Evolutionary conservation across 805 yeast genomes (phyloP).

Genomic region (Saccharomycopsis oosterbeekiorum): DNA sequence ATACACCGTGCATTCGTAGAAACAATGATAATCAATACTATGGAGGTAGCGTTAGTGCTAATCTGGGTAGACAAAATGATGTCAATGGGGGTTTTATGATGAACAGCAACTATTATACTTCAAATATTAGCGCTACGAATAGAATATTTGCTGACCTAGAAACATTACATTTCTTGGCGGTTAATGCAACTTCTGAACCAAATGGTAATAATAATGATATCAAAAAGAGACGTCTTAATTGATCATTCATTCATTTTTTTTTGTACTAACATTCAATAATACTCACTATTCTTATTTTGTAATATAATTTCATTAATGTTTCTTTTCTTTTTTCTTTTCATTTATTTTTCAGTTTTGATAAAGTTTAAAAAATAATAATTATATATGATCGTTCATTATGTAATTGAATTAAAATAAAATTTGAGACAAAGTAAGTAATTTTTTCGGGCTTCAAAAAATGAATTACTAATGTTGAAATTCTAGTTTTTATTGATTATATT

Average conservation of each 20-base stretch:
- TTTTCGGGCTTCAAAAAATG: not conserved
- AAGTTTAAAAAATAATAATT: not conserved
- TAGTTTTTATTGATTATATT: not conserved
- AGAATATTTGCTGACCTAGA: slow-evolving; percentile 9
- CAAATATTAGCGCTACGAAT: slow-evolving; percentile 4
- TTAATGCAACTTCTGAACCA: slow-evolving; percentile 2
- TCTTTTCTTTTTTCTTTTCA: not conserved
- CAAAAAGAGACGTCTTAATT: not conserved
- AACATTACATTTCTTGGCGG: slow-evolving; percentile 21
- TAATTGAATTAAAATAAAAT: too few species aligned
- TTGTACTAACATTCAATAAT: not conserved
- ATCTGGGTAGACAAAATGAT: not conserved
- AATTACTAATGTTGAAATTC: not conserved
- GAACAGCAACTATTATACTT: not conserved
- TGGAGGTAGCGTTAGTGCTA: not conserved
- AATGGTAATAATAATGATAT: not conserved
- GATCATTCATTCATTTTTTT: not conserved
- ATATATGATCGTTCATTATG: not conserved
- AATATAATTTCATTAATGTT: not conserved
- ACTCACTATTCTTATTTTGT: not conserved
- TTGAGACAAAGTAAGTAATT: not conserved
- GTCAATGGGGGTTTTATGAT: not conserved
- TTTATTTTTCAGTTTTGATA: not conserved
- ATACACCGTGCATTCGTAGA: not conserved
- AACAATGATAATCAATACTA: not conserved